phyloP scores from a whole-genome alignment of 2,329 filamentous ascomycete genomes.

The Westerdykella ornata region DNA sequence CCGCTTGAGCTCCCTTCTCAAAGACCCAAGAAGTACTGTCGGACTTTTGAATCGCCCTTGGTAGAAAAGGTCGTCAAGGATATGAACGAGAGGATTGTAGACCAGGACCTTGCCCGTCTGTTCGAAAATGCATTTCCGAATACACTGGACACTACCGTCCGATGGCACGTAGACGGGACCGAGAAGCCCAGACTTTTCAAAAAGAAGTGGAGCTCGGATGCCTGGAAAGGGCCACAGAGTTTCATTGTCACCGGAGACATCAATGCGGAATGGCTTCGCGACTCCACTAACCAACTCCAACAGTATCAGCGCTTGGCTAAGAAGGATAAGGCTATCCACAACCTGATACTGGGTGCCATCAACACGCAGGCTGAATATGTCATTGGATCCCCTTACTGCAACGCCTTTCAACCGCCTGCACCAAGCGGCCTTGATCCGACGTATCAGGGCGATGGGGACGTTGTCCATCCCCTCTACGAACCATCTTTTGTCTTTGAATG shows the following conservation, averaged over 20 bases:
- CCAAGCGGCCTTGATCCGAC: conserved; percentile 67
- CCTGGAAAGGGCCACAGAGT: conserved; percentile 79
- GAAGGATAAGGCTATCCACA: conserved; percentile 70
- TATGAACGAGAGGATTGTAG: conserved; percentile 69
- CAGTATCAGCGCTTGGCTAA: conserved; percentile 83
- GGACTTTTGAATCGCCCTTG: conserved; percentile 78
- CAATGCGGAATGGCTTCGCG: conserved; percentile 84
- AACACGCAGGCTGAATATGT: conserved; percentile 95
- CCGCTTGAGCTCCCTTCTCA: conserved; percentile 78
- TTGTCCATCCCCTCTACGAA: conserved; percentile 81
- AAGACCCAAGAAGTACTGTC: conserved; percentile 70
- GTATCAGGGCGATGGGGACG: conserved; percentile 74
- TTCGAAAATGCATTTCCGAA: conserved; percentile 96
- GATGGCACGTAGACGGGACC: conserved; percentile 69
- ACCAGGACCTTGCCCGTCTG: conserved; percentile 81
- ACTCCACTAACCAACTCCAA: conserved; percentile 86
- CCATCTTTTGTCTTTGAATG: conserved; percentile 86
- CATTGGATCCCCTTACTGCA: conserved; percentile 92
- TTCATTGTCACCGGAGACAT: conserved; percentile 94
- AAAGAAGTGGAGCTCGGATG: conserved; percentile 38
- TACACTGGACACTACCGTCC: conserved; percentile 80
- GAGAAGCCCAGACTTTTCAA: conserved; percentile 36
- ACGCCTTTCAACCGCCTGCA: conserved; percentile 92
- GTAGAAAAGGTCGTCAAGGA: conserved; percentile 86
- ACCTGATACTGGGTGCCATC: conserved; percentile 82